These are phyloP conservation scores for Plasmodium yoelii DNA, from an alignment of 169 alveolate genomes.

Conservation along the genomic window DNA sequence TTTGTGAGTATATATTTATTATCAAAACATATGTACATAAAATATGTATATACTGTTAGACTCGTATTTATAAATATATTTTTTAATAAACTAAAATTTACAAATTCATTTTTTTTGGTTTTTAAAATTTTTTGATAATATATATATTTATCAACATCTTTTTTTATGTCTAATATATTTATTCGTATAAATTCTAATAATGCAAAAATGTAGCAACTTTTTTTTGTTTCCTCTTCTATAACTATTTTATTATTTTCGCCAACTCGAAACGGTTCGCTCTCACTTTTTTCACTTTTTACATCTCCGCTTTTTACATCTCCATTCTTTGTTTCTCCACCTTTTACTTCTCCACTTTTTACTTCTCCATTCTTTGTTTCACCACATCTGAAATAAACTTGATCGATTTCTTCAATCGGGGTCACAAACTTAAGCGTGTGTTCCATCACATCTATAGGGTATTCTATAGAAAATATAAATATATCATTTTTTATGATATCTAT, in stretches of 20 bases:
- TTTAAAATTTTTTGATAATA: conserved; percentile 36
- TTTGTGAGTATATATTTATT: conserved; percentile 8
- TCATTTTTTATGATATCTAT: conserved; percentile 10
- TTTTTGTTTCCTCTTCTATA: conserved; percentile 1
- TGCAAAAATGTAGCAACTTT: conserved; percentile 19
- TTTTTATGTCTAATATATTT: conserved; percentile 26
- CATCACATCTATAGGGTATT: not conserved
- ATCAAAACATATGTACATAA: conserved; percentile 17
- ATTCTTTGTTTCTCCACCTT: not conserved
- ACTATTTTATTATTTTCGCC: not conserved
- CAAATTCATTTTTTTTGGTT: conserved; percentile 49
- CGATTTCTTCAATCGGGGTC: conserved; percentile 7
- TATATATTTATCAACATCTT: conserved; percentile 55
- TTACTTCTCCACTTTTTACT: not conserved
- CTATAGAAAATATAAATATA: not conserved
- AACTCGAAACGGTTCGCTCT: not conserved
- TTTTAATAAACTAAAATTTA: conserved; percentile 29
- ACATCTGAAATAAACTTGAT: not conserved
- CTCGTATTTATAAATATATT: conserved; percentile 65
- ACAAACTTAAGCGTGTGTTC: not conserved
- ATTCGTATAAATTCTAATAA: conserved; percentile 28
- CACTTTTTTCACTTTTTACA: too few species aligned
- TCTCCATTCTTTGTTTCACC: not conserved
- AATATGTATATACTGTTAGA: conserved; percentile 38
- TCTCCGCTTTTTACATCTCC: too few species aligned